Evolutionary conservation across 257 asterid genomes (phyloP), one percentile per base, ranked within the genome.

Genomic region (Forsythia viridissima): DNA sequence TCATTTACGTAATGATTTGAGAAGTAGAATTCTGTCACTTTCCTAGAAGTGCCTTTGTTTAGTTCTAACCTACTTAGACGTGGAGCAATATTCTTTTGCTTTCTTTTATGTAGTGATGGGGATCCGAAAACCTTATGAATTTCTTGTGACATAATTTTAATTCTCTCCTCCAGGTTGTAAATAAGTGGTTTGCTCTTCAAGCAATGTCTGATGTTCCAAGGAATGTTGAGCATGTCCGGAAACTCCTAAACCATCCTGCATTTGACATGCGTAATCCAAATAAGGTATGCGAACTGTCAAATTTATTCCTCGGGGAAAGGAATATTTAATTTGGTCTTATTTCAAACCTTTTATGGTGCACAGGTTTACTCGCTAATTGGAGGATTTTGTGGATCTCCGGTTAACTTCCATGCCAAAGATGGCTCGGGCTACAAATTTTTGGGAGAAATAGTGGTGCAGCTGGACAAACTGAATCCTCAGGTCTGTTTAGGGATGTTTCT

Each of bases 381-480:
- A 80, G 97, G 97, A 80, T 92, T 92, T 76, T 84, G 93, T 44
- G 90, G 91, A 66, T 92, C 93, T 1, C 94, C 91, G 6, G 86
- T 90, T 76, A 92, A 92, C 85, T 88, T 91, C 79, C 92, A 92
- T 43, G 87, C 91, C 41, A 92, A 85, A 84, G 94, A 90, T 57
- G 96, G 96, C 13, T 88, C 97, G 4, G 97, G 97, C 43, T 91
- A 92, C 90, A 89, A 82, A 77, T 89, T 92, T 72, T 85, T 92
- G 85, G 97, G 96, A 30, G 92, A 89, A 75, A 73, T 91, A 20
- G 97, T 92, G 48, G 83, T 92, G 80, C 88, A 92, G 84, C 94
- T 92, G 11, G 97, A 92, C 92, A 91, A 91, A 89, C 61, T 92
- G 66, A 92, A 92, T 78, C 96, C 97, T 72, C 96, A 89, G 98